Evolutionary conservation across 208 protist genomes (phyloP), one percentile per base, ranked within the genome.

Genomic region (Trypanosoma platydactyli): DNA sequence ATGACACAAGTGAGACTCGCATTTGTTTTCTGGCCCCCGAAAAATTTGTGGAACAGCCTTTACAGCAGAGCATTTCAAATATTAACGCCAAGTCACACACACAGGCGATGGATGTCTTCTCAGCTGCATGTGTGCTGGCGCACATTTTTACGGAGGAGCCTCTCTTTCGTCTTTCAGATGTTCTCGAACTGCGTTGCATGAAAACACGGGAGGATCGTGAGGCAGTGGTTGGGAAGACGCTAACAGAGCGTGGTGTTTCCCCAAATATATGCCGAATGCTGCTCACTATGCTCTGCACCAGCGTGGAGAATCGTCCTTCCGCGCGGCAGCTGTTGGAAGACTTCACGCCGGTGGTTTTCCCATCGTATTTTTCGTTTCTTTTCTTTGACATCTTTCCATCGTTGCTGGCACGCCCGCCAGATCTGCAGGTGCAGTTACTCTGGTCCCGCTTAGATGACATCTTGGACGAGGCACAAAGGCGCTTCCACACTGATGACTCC

Each of bases 21-120:
- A 71, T 80, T 16, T 97, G 94, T 76, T 93, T 73, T 53, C 53
- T 92, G 22, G 88, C 88, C 11, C 91, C 91, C 12, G 94, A 97
- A 68, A 91, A 95, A 52, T 95, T 96, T 69, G 64, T 71, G 42
- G 78, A 89, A 25, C 46, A 48, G 13, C 48, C 65, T 27, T 3
- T 51, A 27, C 35, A 22, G 16, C 77, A 74, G 25, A 79, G 73
- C 44, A 65, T 69, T 16, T 58, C 55, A 13, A 88, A 90, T 33
- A 7, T 91, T 18, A 94, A 94, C 65, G 66, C 87, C 20, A 74
- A 76, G 27, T 68, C 54, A 0, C 89, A 95, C 70, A 90, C 83
- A 15, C 38, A 68, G 7, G 68, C 81, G 11, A 95, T 95, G 89
- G 89, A 95, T 54, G 69, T 95, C 38, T 95, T 95, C 52, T 92